Evolutionary conservation across 208 protist genomes (phyloP), one percentile per base, ranked within the genome.

Genomic region (Leishmania tarentolae): DNA sequence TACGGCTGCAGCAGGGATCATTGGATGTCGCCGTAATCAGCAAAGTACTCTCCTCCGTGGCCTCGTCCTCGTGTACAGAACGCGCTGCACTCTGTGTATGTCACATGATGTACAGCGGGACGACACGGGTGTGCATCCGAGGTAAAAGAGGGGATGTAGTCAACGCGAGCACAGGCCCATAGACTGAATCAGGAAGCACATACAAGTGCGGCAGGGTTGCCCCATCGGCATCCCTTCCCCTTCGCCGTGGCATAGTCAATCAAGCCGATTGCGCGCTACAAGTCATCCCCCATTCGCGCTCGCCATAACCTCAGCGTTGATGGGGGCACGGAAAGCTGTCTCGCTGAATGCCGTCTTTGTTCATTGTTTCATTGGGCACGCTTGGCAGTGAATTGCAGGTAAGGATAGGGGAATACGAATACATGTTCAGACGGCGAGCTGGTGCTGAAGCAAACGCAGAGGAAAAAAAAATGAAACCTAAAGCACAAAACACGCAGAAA

Each of bases 391-490:
- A 31, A 19, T 68, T 40, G 31, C 61, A 42, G 61, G 31, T 68
- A 68, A 40, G 61, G 61, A 68, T 28, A 40, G 61, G 5, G n/a
- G 61, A 9, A 21, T 68, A 68, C 61, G 28, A 9, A 68, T 42
- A 68, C 61, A 68, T 40, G 61, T 40, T 68, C 61, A 68, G 31
- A 40, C 61, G 61, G 61, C 61, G 61, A 68, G 61, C 31, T 68
- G 61, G 61, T 40, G 31, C 13, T 35, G 61, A 40, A 68, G 31
- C 61, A 68, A 66, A 19, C 7, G 31, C 31, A 68, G 31, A 40
- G 61, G 24, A 9, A 65, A 35, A 65, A n/a, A 57, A 35, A 65
- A 31, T 1, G n/a, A 37, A 65, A 65, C 9, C n/a, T 6, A 52
- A 15, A 53, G 21, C 6, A 17, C 24, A 28, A 44, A 4, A 53